Conservation (phyloP, 2,329 filamentous ascomycete species). For the Exophiala mesophila region DNA sequence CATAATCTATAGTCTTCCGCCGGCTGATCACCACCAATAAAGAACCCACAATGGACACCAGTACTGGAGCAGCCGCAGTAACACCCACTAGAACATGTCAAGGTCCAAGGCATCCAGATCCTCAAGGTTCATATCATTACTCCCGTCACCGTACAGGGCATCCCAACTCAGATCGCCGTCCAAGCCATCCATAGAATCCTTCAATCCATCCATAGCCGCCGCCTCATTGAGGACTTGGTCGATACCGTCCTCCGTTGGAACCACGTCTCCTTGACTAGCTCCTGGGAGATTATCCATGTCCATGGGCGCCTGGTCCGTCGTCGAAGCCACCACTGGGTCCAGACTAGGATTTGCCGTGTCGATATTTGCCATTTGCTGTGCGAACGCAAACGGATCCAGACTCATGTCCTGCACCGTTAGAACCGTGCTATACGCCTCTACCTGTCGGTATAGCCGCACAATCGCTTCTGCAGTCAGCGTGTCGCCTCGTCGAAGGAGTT, state of each 20-base stretch:
- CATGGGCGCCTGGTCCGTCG: constrained; percentile 3
- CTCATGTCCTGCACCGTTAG: constrained; percentile 20
- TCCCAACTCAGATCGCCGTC: constrained; percentile 23
- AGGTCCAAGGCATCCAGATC: constrained; percentile 27
- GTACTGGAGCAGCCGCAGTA: too few relatives aligned
- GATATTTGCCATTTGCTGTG: constrained; percentile 36
- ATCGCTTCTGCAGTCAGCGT: constrained; percentile 40
- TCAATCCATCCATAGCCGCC: constrained; percentile 22
- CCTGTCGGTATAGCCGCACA: constrained; percentile 42
- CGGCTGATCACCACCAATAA: too few relatives aligned
- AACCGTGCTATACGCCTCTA: constrained; percentile 36
- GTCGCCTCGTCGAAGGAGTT: constrained; percentile 40
- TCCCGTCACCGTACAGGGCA: constrained; percentile 18
- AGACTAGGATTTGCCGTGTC: constrained; percentile 42
- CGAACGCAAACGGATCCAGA: constrained; percentile 17
- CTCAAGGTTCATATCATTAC: constrained; percentile 15
- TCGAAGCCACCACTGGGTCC: constrained; percentile 23
- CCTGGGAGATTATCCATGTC: constrained; percentile 10
- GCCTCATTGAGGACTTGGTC: constrained; percentile 27
- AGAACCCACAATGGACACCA: too few relatives aligned
- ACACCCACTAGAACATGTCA: too few relatives aligned
- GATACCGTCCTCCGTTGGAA: constrained; percentile 23
- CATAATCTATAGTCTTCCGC: too few relatives aligned
- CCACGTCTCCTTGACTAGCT: background rate
- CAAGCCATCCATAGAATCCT: constrained; percentile 9